Conservation (phyloP, 805 yeast genomes). For the Hanseniaspora osmophila region DNA sequence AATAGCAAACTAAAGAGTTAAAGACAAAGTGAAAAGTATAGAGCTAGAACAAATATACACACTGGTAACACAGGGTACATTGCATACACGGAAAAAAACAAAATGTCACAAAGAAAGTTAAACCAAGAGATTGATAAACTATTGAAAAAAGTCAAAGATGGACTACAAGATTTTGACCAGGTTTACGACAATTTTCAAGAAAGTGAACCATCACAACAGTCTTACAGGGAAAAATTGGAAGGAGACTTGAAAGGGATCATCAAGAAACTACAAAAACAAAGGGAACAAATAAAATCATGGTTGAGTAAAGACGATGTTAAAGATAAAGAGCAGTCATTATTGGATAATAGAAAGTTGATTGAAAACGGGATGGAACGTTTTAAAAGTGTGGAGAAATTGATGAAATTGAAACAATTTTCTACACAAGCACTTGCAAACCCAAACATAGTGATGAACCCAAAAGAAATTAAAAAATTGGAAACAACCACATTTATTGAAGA, state of each 20-base stretch:
- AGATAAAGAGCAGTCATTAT: constrained; percentile 59
- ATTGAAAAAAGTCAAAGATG: constrained; percentile 84
- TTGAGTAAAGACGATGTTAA: constrained; percentile 80
- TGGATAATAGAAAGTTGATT: constrained; percentile 61
- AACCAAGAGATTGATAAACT: constrained; percentile 81
- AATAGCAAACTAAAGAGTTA: no score
- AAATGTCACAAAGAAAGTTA: constrained; percentile 34
- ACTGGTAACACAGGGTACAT: no score
- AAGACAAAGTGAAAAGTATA: no score
- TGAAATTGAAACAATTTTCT: constrained; percentile 87
- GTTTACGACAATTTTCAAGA: constrained; percentile 73
- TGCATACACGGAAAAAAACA: not conserved
- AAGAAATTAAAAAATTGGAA: constrained; percentile 65
- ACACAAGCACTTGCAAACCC: constrained; percentile 80
- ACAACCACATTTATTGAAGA: constrained; percentile 54
- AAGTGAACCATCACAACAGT: constrained; percentile 50
- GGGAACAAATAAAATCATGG: constrained; percentile 96
- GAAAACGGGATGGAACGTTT: constrained; percentile 86
- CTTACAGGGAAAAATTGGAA: constrained; percentile 89
- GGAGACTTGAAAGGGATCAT: constrained; percentile 87
- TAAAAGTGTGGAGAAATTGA: constrained; percentile 82
- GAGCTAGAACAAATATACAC: no score
- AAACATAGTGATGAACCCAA: constrained; percentile 51
- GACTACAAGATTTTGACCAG: constrained; percentile 70
- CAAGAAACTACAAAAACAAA: constrained; percentile 79